These are phyloP conservation scores for Podaxis sp. DNA, from an alignment of 768 basidiomycete species.

Conservation along the genomic window DNA sequence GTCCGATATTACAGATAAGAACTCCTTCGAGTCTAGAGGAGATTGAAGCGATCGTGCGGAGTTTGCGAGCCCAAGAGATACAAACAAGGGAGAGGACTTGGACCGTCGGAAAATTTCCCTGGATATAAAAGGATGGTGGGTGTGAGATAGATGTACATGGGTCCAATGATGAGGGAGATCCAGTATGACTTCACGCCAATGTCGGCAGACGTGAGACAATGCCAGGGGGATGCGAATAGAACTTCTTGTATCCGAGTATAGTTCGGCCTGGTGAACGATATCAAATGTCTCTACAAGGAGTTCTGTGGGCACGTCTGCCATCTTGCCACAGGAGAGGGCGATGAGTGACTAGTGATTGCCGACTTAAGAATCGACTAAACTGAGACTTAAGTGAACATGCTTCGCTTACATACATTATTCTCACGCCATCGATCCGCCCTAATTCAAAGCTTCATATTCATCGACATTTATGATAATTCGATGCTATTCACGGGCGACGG, in stretches of 20 bases:
- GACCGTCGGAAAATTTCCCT: not conserved
- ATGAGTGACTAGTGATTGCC: not conserved
- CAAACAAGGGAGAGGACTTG: not conserved
- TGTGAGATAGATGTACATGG: conserved; percentile 9
- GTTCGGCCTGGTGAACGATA: conserved; percentile 3
- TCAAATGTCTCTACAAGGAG: conserved; percentile 9
- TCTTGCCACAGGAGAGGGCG: not conserved
- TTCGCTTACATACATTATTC: not conserved
- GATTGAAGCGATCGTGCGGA: not conserved
- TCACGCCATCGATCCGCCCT: not conserved
- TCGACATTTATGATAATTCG: too few species aligned
- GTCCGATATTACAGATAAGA: not conserved
- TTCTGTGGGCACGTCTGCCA: conserved; percentile 3
- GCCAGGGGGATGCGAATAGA: not conserved
- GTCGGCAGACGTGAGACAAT: conserved; percentile 9
- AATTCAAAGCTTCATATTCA: too few species aligned
- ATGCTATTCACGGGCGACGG: too few species aligned
- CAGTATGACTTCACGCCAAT: conserved; percentile 6
- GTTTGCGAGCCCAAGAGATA: conserved; percentile 4
- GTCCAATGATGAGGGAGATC: conserved; percentile 10
- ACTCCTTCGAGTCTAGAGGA: not conserved
- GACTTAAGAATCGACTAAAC: too few species aligned
- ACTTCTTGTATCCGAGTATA: conserved; percentile 9
- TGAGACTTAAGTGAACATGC: not conserved
- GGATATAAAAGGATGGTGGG: not conserved